Evolutionary conservation across 176 grass and related monocot species (phyloP), one percentile per base, ranked within the genome.

Genomic region (Typha latifolia): DNA sequence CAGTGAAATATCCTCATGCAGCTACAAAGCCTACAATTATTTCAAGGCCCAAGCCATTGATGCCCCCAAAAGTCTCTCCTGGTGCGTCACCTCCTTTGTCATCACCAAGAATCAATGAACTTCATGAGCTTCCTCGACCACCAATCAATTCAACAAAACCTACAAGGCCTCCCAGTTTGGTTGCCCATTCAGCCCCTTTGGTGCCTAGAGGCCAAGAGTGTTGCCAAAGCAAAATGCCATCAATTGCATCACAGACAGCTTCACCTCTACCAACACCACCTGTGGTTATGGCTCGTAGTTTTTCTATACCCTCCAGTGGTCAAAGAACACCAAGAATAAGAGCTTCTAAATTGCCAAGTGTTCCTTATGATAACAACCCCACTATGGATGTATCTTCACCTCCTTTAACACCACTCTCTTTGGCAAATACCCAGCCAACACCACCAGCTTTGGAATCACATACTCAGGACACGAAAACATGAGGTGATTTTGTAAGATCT

Each of bases 51-150:
- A 78, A 82, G 37, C 69, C 78, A 64, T 29, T 43, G 37, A 10
- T 43, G 6, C 7, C 37, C 37, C 7, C 37, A 1, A 43, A 43
- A 43, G 37, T 43, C 37, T 43, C 37, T 43, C 37, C 18, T 76
- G 68, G 76, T 21, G 87, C 84, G 0, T 78, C 88, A 11, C 84
- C 83, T 29, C 69, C 70, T 50, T 61, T 91, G 43, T 77, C 81
- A 24, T 87, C 89, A 64, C 89, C 89, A 49, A 93, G 63, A 74
- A 93, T 93, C 32, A 99, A 75, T 73, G 94, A 99, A 56, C 94
- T 99, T 77, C 89, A 99, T 62, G 89, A 90, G 67, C 86, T 99
- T 50, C 94, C 94, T 49, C 83, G 94, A 5, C 94, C 94, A 12
- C 94, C 94, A 48, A 32, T 68, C 71, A 69, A 71, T 83, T 48